phyloP scores from a whole-genome alignment of 495 filamentous ascomycete species.

The Tuber magnatum region DNA sequence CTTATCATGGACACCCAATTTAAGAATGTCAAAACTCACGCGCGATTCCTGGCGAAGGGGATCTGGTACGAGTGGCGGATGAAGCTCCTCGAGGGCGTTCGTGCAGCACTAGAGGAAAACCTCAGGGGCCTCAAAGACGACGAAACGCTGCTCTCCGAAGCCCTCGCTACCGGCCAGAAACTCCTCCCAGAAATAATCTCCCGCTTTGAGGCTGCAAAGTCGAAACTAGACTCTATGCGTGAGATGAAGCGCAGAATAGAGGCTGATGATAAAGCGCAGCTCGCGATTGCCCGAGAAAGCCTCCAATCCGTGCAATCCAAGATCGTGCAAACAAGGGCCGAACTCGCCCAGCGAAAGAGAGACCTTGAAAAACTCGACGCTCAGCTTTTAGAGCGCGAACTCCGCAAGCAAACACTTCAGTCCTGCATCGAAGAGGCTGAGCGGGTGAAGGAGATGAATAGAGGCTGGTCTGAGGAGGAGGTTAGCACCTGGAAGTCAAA shows the following conservation, averaged over 20 bases:
- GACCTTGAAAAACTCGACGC: constrained; percentile 58
- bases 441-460: constrained; percentile 72
- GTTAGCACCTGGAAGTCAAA: constrained; percentile 44
- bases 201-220: constrained; percentile 48
- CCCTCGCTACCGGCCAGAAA: constrained; percentile 58
- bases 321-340: constrained; percentile 56
- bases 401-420: constrained; percentile 52
- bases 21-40: constrained; percentile 89
- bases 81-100: constrained; percentile 76
- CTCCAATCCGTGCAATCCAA: constrained; percentile 59
- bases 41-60: constrained; percentile 77
- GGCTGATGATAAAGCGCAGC: constrained; percentile 58
- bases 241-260: constrained; percentile 59
- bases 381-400: constrained; percentile 57
- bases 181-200: constrained; percentile 59
- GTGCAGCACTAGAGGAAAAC: constrained; percentile 67
- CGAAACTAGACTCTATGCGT: constrained; percentile 54
- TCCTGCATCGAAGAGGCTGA: constrained; percentile 75
- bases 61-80: constrained; percentile 98
- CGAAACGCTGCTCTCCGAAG: constrained; percentile 57
- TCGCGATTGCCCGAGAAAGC: constrained; percentile 71
- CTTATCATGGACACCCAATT: constrained; percentile 91
- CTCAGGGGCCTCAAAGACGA: constrained; percentile 69
- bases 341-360: constrained; percentile 60
- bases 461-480: constrained; percentile 78